Evolutionary conservation across 306 rosid genomes (phyloP), one percentile per base, ranked within the genome.

Genomic region (Lathyrus tuberosus): DNA sequence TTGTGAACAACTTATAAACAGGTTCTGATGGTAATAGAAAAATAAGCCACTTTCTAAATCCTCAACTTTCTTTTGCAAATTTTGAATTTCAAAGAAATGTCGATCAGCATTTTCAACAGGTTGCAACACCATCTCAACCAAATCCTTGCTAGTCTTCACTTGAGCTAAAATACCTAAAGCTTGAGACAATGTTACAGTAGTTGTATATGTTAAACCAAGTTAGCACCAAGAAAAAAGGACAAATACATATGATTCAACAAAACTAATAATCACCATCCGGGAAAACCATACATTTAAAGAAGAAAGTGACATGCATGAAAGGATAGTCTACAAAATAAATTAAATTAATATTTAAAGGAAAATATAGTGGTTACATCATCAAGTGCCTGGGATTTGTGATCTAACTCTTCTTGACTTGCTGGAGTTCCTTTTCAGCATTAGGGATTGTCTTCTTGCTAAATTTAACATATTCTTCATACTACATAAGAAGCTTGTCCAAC

Each of bases 391-490:
- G 96, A 81, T 84, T 85, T 88, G 46, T 81, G 75, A 74, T 88
- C 86, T 81, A 88, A 74, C 84, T 88, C 96, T 73, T 88, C 90
- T 71, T 75, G 59, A 79, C 86, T 78, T 76, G 81, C 46, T 64
- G 76, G 24, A 90, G 85, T 69, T 90, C 96, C 74, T 81, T 90
- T 84, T 93, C 90, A 10, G 88, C 74, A 57, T 79, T 81, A 68
- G 97, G 96, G 73, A n/a, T 85, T 72, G 86, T 78, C 75, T 90
- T 96, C 79, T 85, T 84, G 49, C 87, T 69, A 59, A 84, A 82
- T 86, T 86, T 93, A 57, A 90, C 72, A 81, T 84, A 84, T 78
- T 93, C 97, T 83, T 93, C 98, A 76, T 86, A 90, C 75, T n/a
- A n/a, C n/a, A n/a, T n/a, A n/a, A n/a, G n/a, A n/a, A n/a, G n/a